phyloP scores from a whole-genome alignment of 2,329 filamentous ascomycete genomes.

The Aspergillus fructus region DNA sequence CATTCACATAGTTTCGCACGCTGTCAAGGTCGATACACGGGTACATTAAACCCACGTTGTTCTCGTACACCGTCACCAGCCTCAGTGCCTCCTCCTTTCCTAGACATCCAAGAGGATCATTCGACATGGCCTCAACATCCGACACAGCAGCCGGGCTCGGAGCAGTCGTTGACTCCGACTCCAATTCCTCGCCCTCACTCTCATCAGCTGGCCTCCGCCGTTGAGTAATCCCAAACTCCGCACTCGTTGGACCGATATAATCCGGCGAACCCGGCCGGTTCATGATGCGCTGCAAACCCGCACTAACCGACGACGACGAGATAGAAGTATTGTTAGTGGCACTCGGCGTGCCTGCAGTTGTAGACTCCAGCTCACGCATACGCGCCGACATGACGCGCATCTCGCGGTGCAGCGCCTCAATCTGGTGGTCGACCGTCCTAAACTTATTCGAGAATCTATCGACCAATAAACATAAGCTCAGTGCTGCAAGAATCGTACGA shows the following conservation, averaged over 20 bases:
- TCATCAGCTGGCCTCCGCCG: conserved; percentile 14
- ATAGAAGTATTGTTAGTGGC: conserved; percentile 13
- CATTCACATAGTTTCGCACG: conserved; percentile 53
- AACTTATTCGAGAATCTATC: conserved; percentile 16
- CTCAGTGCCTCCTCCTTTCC: conserved; percentile 74
- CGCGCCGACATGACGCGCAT: conserved; percentile 31
- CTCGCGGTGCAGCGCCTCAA: conserved; percentile 29
- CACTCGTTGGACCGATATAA: conserved; percentile 37
- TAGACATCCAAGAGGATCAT: conserved; percentile 74
- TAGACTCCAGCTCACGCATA: conserved; percentile 28
- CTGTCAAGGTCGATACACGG: conserved; percentile 73
- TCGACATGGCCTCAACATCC: conserved; percentile 36
- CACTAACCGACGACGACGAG: conserved; percentile 13
- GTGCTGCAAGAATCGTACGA: background rate
- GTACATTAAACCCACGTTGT: conserved; percentile 88
- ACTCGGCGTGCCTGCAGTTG: conserved; percentile 6
- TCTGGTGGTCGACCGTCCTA: conserved; percentile 26
- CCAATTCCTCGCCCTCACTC: conserved; percentile 20
- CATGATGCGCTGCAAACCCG: conserved; percentile 28
- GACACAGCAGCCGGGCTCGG: conserved; percentile 24
- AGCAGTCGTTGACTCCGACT: conserved; percentile 19
- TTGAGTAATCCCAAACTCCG: conserved; percentile 34
- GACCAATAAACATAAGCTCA: background rate
- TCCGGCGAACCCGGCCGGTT: conserved; percentile 33
- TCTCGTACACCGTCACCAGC: conserved; percentile 74